These are phyloP conservation scores for Alternaria incomplexa DNA, from an alignment of 2,329 filamentous ascomycete genomes.

Conservation along the genomic window DNA sequence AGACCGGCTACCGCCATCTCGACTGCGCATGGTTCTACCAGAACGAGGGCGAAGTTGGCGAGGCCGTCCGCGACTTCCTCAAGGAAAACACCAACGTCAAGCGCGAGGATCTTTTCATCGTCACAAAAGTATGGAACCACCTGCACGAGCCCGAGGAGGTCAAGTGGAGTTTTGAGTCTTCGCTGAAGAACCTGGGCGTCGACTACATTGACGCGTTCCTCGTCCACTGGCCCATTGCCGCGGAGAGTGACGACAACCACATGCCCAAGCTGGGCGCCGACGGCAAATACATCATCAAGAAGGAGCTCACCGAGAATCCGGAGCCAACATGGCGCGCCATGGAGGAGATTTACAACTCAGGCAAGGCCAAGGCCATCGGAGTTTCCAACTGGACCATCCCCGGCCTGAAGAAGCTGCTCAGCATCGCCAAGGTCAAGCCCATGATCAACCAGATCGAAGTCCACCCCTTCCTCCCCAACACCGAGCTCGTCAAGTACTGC, in stretches of 20 bases:
- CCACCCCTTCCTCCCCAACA: slow-evolving; percentile 75
- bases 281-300: slow-evolving; percentile 68
- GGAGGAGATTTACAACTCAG: slow-evolving; percentile 67
- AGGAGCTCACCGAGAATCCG: slow-evolving; percentile 70
- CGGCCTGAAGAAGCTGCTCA: slow-evolving; percentile 71
- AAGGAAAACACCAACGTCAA: slow-evolving; percentile 60
- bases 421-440: slow-evolving; percentile 69
- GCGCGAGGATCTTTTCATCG: slow-evolving; percentile 70
- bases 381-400: slow-evolving; percentile 75
- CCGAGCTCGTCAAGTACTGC: slow-evolving; percentile 64
- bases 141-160: slow-evolving; percentile 63
- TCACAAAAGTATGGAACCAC: slow-evolving; percentile 72
- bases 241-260: slow-evolving; percentile 58
- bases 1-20: slow-evolving; percentile 67
- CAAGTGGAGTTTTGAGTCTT: slow-evolving; percentile 66
- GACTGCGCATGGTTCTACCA: slow-evolving; percentile 74
- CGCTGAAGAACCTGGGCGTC: slow-evolving; percentile 66
- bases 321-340: slow-evolving; percentile 71
- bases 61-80: slow-evolving; percentile 67
- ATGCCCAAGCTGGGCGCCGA: slow-evolving; percentile 63
- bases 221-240: slow-evolving; percentile 65
- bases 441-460: slow-evolving; percentile 77
- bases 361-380: slow-evolving; percentile 69
- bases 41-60: slow-evolving; percentile 74
- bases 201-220: slow-evolving; percentile 74